Base-by-base conservation (phyloP, 2,329 filamentous ascomycete species). In the Chaetomium globosum region DNA sequence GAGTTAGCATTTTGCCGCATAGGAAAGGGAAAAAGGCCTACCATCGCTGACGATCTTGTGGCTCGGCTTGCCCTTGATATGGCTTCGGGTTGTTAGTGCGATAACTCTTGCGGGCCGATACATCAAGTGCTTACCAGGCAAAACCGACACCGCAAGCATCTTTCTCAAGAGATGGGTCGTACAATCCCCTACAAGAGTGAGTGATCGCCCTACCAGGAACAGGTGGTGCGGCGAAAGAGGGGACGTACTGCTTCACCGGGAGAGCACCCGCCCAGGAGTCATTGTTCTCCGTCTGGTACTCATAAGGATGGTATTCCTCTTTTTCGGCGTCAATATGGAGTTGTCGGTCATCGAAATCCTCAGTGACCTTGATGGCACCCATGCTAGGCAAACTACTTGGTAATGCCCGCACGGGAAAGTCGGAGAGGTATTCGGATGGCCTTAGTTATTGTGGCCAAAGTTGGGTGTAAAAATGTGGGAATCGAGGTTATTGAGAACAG, bases 91-190 rank as follows among this genome's bases (percentile, higher is more conserved):
- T 71, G 53, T 69, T 55, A 67, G 56, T 46, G 19, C n/a, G 19
- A 26, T 5, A 10, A 21, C 57, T 59, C 10, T 39, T 60, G 46
- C 28, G 30, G 23, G 48, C 58, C 56, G 43, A 36, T 21, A 33
- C 7, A 12, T 52, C n/a, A 62, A 2, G 52, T n/a, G 39, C 70
- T 82, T 84, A 96, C 92, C 94, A 96, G 80, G 94, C 92, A 80
- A 99, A 99, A 78, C 95, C 95, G 75, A 99, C 95, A 91, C 95
- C 95, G 77, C 95, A 99, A 72, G 95, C 93, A 93, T 99, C 95
- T 80, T 98, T 98, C 82, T 98, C 95, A 70, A 96, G 87, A 78
- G 89, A 88, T 69, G 95, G 95, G 81, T 98, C 93, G 78, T 99
- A 99, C 59, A 99, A 87, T 85, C 94, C 95, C 76, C 83, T 85